These are phyloP conservation scores for Calamus simplicifolius DNA, from an alignment of 176 grass and related monocot species.

Conservation along the genomic window DNA sequence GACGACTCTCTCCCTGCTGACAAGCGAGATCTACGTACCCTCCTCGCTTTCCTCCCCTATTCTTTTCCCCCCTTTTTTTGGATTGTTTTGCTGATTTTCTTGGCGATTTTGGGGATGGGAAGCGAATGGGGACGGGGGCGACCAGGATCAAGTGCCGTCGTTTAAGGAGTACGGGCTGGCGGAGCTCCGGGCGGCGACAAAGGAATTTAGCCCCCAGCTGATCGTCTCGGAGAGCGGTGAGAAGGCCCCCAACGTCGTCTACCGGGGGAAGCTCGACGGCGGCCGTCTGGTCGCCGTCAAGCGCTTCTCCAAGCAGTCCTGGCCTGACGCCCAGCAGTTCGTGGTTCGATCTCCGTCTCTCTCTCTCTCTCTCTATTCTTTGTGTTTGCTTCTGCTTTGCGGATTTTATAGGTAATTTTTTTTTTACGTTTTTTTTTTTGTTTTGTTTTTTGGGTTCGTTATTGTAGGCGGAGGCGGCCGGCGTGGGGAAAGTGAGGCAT, in stretches of 20 bases:
- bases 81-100: too few species aligned
- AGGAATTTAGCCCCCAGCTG: slow-evolving; percentile 87
- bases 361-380: too few species aligned
- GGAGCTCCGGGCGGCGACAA: slow-evolving; percentile 84
- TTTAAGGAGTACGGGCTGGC: slow-evolving; percentile 88
- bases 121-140: slow-evolving; percentile 54
- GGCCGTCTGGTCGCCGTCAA: slow-evolving; percentile 82
- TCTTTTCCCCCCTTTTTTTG: not conserved
- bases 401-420: slow-evolving; percentile 33
- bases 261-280: slow-evolving; percentile 77
- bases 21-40: not conserved
- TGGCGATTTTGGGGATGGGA: not conserved
- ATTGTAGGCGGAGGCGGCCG: slow-evolving; percentile 65
- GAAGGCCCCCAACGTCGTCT: slow-evolving; percentile 97
- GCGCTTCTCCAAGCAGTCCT: slow-evolving; percentile 90
- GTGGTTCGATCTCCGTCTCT: slow-evolving; percentile 26
- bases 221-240: slow-evolving; percentile 98
- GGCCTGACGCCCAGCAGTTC: slow-evolving; percentile 98
- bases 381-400: not conserved
- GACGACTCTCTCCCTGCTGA: not conserved
- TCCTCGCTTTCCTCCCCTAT: not conserved
- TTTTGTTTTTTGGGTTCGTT: not conserved
- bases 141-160: slow-evolving; percentile 56
- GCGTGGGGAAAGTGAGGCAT: slow-evolving; percentile 89
- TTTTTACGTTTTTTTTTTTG: too few species aligned